Evolutionary conservation across 805 yeast genomes (phyloP).

Genomic region (Myxozyma neglecta): DNA sequence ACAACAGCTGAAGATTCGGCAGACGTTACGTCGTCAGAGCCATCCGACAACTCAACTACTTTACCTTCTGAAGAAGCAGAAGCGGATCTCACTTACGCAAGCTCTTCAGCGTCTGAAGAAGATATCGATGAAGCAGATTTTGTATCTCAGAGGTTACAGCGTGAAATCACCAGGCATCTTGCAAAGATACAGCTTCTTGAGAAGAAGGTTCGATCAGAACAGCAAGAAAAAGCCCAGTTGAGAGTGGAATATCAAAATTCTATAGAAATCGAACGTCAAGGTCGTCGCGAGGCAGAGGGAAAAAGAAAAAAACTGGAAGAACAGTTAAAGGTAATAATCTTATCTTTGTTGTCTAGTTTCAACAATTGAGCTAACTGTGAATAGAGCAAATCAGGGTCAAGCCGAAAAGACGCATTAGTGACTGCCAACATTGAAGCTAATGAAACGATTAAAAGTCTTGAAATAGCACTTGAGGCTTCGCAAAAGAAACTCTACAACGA

Average conservation of each 20-base stretch:
- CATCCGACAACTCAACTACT: too few relatives aligned
- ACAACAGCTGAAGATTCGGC: constrained; percentile 15
- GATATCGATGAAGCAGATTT: not conserved
- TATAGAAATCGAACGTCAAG: constrained; percentile 19
- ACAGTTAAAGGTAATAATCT: constrained; percentile 15
- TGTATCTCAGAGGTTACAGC: not conserved
- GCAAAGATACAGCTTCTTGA: constrained; percentile 17
- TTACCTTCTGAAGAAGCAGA: not conserved
- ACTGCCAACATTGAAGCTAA: constrained; percentile 8
- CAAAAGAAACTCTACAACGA: constrained; percentile 29
- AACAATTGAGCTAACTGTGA: not conserved
- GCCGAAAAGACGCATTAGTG: constrained; percentile 3
- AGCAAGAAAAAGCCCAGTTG: constrained; percentile 28
- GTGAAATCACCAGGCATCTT: not conserved
- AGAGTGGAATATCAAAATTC: constrained; percentile 18
- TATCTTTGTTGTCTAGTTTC: not conserved
- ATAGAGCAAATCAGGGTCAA: constrained; percentile 12
- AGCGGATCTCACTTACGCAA: constrained; percentile 14
- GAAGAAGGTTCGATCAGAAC: constrained; percentile 16
- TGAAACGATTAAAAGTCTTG: constrained; percentile 13
- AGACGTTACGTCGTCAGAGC: too few relatives aligned
- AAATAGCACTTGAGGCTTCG: constrained; percentile 24
- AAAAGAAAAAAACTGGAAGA: constrained; percentile 17
- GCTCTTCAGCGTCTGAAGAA: constrained; percentile 11
- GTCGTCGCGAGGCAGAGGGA: constrained; percentile 17